These are phyloP conservation scores for Themeda triandra DNA, from an alignment of 176 grass and related monocot genomes.

Conservation along the genomic window DNA sequence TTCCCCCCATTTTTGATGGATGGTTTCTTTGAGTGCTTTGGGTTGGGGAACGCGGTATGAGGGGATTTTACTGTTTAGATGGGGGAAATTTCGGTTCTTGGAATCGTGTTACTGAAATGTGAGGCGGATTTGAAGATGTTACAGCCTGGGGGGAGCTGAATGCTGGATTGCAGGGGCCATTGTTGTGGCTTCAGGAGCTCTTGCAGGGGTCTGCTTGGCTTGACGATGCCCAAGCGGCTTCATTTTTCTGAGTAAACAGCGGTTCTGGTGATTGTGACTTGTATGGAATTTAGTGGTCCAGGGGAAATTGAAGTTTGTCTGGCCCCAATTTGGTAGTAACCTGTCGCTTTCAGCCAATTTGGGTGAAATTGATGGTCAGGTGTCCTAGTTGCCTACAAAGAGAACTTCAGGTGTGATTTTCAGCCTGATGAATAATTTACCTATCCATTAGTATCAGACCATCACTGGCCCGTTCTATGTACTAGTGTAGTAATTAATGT, in stretches of 20 bases:
- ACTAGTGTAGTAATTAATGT: background rate
- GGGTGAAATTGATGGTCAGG: background rate
- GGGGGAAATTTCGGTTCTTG: background rate
- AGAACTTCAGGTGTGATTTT: background rate
- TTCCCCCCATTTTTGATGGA: background rate
- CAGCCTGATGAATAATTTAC: background rate
- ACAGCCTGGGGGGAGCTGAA: background rate
- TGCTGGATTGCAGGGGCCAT: background rate
- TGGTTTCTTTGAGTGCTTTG: background rate
- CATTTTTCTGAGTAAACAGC: background rate
- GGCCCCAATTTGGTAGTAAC: background rate
- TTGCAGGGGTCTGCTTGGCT: background rate
- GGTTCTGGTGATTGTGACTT: background rate
- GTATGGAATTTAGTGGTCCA: background rate
- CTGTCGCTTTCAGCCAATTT: slow-evolving; percentile 10
- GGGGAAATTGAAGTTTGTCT: background rate
- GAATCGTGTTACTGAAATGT: background rate
- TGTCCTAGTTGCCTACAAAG: background rate
- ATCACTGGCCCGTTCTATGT: background rate
- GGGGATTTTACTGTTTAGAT: background rate
- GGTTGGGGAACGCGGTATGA: background rate
- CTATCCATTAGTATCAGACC: background rate
- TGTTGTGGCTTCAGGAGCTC: background rate
- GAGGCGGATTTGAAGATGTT: background rate
- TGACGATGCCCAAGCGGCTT: background rate